Evolutionary conservation across 257 asterid genomes (phyloP).

Genomic region (Pogostemon cablin): DNA sequence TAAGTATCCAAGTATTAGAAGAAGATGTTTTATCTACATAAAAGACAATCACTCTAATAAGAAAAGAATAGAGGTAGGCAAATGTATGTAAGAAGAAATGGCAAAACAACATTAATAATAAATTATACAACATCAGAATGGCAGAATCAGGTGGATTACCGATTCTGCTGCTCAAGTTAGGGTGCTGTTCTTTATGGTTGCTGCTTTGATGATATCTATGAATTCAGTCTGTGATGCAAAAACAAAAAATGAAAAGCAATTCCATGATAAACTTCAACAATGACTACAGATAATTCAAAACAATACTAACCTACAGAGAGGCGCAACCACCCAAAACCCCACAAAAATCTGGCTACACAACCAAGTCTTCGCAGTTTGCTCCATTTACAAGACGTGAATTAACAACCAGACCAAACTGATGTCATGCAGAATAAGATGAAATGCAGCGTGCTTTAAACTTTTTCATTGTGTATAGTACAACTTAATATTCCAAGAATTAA

Average conservation of each 20-base stretch:
- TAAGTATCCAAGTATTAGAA: too few relatives aligned
- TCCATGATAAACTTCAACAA: background rate
- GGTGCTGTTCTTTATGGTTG: constrained; percentile 7
- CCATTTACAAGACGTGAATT: constrained; percentile 11
- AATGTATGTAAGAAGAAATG: too few relatives aligned
- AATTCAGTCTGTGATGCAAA: constrained; percentile 1
- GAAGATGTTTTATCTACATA: too few relatives aligned
- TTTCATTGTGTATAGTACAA: background rate
- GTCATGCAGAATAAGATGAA: too few relatives aligned
- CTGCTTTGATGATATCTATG: constrained; percentile 13
- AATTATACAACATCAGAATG: too few relatives aligned
- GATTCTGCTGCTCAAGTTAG: background rate
- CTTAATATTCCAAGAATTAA: too few relatives aligned
- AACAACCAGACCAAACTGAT: background rate
- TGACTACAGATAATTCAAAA: background rate
- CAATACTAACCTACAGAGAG: background rate
- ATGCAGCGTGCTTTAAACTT: background rate
- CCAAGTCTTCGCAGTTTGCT: constrained; percentile 22
- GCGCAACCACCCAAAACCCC: constrained; percentile 21
- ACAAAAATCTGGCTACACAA: background rate
- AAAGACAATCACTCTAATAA: too few relatives aligned
- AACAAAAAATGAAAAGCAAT: background rate
- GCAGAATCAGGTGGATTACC: background rate
- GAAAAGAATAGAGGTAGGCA: too few relatives aligned
- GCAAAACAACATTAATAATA: too few relatives aligned